Percentiles rank a stretch among this genome's conserved stretches.
phyloP scores from a whole-genome alignment of 2,329 filamentous ascomycete genomes.

The Emericellopsis atlantica region DNA sequence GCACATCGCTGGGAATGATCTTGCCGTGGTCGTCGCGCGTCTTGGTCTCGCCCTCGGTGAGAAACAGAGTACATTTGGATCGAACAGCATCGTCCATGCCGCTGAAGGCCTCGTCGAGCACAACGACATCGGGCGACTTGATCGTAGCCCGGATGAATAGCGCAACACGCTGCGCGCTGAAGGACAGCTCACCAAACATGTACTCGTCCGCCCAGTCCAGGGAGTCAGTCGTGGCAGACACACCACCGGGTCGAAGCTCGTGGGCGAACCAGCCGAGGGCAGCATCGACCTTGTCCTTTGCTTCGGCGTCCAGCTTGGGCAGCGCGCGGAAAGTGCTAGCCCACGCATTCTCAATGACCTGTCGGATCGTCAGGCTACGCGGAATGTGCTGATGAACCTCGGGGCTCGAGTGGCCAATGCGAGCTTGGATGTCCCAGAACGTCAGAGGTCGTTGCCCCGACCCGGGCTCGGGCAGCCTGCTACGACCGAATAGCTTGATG shows the following conservation, averaged over 20 bases:
- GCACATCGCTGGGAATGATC: constrained; percentile 30
- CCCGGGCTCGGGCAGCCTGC: constrained; percentile 63
- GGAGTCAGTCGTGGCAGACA: constrained; percentile 9
- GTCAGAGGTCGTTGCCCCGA: constrained; percentile 59
- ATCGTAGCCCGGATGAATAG: constrained; percentile 75
- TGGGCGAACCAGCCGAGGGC: constrained; percentile 64
- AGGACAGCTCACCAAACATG: constrained; percentile 62
- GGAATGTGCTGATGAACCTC: constrained; percentile 94
- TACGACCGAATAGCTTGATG: constrained; percentile 73
- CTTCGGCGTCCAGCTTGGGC: constrained; percentile 48
- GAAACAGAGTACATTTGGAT: constrained; percentile 78
- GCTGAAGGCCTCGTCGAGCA: constrained; percentile 80
- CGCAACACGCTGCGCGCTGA: constrained; percentile 72
- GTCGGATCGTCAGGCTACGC: constrained; percentile 56
- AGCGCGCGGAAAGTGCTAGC: constrained; percentile 71
- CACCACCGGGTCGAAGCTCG: constrained; percentile 53
- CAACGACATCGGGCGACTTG: constrained; percentile 68
- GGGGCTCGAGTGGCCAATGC: constrained; percentile 85
- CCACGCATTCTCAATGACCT: constrained; percentile 76
- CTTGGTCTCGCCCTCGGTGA: constrained; percentile 50
- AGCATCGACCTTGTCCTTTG: constrained; percentile 50
- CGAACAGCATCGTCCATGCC: constrained; percentile 71
- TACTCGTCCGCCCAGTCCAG: constrained; percentile 54
- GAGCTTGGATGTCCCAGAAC: constrained; percentile 82
- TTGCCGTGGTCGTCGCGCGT: constrained; percentile 17